Percentiles rank a stretch among this genome's conserved stretches.
Conservation (phyloP, 305 asterid species). For the Solanum hybrid region DNA sequence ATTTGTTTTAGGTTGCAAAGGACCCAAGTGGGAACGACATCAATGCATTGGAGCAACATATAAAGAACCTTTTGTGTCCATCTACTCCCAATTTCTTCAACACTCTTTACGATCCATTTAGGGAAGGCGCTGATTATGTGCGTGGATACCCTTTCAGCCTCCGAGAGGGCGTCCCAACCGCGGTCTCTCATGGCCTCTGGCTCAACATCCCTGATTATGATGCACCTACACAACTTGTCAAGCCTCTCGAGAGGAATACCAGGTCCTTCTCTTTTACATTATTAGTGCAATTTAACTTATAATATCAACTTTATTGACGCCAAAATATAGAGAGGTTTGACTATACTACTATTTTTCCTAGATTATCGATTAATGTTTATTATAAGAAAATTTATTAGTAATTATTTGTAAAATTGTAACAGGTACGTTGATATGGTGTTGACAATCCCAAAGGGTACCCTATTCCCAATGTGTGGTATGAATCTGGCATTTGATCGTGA, state of each 20-base stretch:
- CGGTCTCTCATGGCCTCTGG: background rate
- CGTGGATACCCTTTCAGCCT: background rate
- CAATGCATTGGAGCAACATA: background rate
- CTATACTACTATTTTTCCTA: too few species aligned
- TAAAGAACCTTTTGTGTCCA: background rate
- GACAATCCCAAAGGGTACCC: background rate
- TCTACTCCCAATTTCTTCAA: background rate
- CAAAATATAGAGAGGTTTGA: too few species aligned
- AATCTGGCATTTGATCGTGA: background rate
- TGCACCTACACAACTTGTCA: background rate
- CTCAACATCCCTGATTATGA: background rate
- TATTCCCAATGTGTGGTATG: background rate
- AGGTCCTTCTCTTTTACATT: too few species aligned
- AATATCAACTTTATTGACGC: too few species aligned
- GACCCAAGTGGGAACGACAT: background rate
- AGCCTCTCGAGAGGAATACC: background rate
- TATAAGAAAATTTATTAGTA: too few species aligned
- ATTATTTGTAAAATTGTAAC: too few species aligned
- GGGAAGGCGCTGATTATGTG: background rate
- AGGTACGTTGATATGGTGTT: background rate
- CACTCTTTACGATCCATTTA: background rate
- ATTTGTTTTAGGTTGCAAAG: background rate
- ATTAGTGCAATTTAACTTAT: too few species aligned
- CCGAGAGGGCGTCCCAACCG: background rate
- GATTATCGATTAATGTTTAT: too few species aligned